phyloP scores from a whole-genome alignment of 1,284 basidiomycete species.

The Malassezia globosa region DNA sequence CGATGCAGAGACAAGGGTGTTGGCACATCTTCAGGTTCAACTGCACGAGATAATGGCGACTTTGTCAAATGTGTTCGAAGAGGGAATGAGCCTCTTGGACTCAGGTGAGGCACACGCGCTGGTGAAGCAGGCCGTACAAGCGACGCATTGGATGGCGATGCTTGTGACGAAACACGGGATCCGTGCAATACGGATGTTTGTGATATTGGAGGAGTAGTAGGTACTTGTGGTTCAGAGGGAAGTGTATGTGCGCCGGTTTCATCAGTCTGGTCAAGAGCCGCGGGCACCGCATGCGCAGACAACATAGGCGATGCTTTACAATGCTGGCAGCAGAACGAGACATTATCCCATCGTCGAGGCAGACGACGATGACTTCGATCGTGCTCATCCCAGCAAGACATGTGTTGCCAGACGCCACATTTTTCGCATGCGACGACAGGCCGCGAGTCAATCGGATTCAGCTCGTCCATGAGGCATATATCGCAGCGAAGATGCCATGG shows the following conservation, averaged over 20 bases:
- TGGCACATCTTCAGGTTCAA: background rate
- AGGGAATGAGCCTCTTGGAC: background rate
- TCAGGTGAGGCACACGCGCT: background rate
- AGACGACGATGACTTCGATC: conserved; percentile 23
- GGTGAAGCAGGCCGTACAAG: background rate
- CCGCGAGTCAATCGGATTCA: conserved; percentile 59
- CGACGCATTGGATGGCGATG: background rate
- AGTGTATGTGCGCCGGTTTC: too few relatives aligned
- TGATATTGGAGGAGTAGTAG: too few relatives aligned
- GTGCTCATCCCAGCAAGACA: conserved; percentile 43
- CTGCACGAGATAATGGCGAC: background rate
- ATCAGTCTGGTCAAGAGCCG: too few relatives aligned
- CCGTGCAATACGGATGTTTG: too few relatives aligned
- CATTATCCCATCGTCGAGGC: conserved; percentile 25
- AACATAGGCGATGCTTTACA: too few relatives aligned
- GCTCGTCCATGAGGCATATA: conserved; percentile 59
- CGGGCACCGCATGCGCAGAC: too few relatives aligned
- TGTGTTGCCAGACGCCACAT: conserved; percentile 60
- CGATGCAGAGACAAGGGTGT: too few relatives aligned
- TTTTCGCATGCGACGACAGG: conserved; percentile 64
- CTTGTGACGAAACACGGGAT: too few relatives aligned
- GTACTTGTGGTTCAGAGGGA: too few relatives aligned
- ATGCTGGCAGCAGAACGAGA: conserved; percentile 32
- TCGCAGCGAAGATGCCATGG: conserved; percentile 72
- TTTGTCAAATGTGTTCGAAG: background rate